These are phyloP conservation scores for Globisporangium abappressorium DNA, from an alignment of 352 stramenopile species.

Conservation along the genomic window DNA sequence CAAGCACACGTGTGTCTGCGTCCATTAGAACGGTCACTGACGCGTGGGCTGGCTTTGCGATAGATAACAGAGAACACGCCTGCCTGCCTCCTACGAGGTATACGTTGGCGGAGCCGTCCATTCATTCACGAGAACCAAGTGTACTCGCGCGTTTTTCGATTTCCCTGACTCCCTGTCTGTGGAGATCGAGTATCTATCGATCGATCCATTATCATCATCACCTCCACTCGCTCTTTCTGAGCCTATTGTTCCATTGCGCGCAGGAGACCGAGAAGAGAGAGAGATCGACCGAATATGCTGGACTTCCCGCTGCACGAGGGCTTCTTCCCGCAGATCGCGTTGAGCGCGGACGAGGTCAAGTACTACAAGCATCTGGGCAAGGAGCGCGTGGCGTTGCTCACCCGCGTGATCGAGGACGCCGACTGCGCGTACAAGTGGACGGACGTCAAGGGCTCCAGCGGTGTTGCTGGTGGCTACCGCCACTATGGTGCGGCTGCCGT, in stretches of 20 bases:
- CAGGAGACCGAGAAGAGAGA: background rate
- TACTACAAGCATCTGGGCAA: constrained; percentile 71
- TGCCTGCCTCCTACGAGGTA: too few relatives aligned
- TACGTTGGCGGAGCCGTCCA: too few relatives aligned
- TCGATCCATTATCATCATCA: background rate
- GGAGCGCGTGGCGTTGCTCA: constrained; percentile 60
- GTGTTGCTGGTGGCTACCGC: constrained; percentile 1
- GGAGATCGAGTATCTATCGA: background rate
- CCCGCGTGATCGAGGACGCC: constrained; percentile 68
- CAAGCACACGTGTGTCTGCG: background rate
- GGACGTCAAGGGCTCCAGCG: constrained; percentile 7
- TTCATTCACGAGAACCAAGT: background rate
- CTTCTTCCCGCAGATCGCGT: constrained; percentile 79
- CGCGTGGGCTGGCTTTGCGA: background rate
- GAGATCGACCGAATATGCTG: constrained; percentile 19
- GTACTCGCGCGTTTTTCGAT: background rate
- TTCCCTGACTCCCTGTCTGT: background rate
- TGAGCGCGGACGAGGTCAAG: constrained; percentile 68
- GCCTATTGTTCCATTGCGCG: constrained; percentile 8
- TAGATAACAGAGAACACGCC: too few relatives aligned
- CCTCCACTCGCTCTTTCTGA: background rate
- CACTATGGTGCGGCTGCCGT: background rate
- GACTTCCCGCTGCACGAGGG: constrained; percentile 57
- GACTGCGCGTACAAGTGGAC: constrained; percentile 75
- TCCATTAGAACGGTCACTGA: background rate